Percentiles rank a stretch among this genome's conserved stretches.
Evolutionary conservation across 345 rosid genomes (phyloP).

Genomic region (Camelina neglecta): DNA sequence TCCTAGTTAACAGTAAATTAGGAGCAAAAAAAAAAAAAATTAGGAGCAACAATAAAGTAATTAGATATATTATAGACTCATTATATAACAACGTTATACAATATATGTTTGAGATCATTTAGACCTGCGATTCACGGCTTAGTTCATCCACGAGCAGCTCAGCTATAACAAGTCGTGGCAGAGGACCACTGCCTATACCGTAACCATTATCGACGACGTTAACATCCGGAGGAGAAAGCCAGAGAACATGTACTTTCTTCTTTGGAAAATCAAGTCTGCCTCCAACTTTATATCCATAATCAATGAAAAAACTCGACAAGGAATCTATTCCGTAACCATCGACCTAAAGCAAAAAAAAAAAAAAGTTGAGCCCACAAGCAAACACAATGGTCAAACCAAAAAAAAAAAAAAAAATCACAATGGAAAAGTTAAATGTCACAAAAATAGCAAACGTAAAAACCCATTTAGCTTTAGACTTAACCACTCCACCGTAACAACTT

Average conservation of each 20-base stretch:
- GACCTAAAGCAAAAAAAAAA: conserved; percentile 46
- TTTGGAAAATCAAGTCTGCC: conserved; percentile 79
- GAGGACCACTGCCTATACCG: conserved; percentile 65
- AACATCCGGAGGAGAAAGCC: conserved; percentile 78
- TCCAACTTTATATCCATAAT: conserved; percentile 66
- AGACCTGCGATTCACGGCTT: conserved; percentile 73
- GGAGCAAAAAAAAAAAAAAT: not conserved
- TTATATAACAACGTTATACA: not conserved
- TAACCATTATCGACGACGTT: conserved; percentile 45
- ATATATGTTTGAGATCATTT: not conserved
- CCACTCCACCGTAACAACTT: not conserved
- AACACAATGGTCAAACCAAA: not conserved
- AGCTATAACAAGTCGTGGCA: conserved; percentile 81
- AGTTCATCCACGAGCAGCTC: conserved; percentile 84
- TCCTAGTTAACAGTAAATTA: conserved; percentile 53
- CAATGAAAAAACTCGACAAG: conserved; percentile 72
- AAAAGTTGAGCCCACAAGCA: not conserved
- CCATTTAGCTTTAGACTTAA: not conserved
- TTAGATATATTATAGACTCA: conserved; percentile 20
- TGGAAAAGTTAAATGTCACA: not conserved
- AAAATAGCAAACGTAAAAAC: not conserved
- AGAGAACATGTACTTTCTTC: conserved; percentile 72
- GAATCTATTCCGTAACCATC: conserved; percentile 81
- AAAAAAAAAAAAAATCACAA: too few species aligned
- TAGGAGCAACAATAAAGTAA: not conserved